Conservation (phyloP, 768 basidiomycete species). For the Lactarius pseudohatsudake region DNA sequence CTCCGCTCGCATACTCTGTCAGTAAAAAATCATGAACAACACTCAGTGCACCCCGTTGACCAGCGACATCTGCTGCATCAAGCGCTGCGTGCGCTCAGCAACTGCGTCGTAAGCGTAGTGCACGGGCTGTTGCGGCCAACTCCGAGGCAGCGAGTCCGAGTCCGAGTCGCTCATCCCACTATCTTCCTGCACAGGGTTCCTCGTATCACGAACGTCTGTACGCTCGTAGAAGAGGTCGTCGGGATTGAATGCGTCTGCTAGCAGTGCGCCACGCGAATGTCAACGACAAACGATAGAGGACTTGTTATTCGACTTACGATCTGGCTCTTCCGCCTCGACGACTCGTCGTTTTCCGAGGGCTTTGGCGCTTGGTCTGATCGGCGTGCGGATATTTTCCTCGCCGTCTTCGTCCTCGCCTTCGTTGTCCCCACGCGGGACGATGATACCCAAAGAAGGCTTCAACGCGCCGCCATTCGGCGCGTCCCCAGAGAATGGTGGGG, state of each 20-base stretch:
- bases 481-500: slow-evolving; percentile 16
- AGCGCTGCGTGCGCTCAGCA: slow-evolving; percentile 71
- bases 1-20: background rate
- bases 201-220: slow-evolving; percentile 33
- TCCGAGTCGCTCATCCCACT: slow-evolving; percentile 45
- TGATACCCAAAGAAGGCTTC: slow-evolving; percentile 16
- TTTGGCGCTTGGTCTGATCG: slow-evolving; percentile 76
- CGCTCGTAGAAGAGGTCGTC: slow-evolving; percentile 57
- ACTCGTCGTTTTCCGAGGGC: slow-evolving; percentile 83
- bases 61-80: slow-evolving; percentile 41
- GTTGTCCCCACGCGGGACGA: background rate
- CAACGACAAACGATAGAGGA: slow-evolving; percentile 3
- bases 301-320: slow-evolving; percentile 41
- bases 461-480: slow-evolving; percentile 10
- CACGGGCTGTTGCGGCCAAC: slow-evolving; percentile 47
- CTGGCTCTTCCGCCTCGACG: slow-evolving; percentile 49
- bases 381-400: slow-evolving; percentile 37
- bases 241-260: slow-evolving; percentile 51
- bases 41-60: slow-evolving; percentile 35
- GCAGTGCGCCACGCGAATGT: background rate
- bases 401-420: slow-evolving; percentile 16
- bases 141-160: slow-evolving; percentile 46
- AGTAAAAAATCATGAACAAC: background rate
- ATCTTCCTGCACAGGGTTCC: slow-evolving; percentile 33
- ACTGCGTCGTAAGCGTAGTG: slow-evolving; percentile 92